A percentile compares a stretch with the other conserved stretches of the same genome.
Evolutionary conservation across 768 basidiomycete genomes (phyloP).

Genomic region (Clitopilus hobsonii): DNA sequence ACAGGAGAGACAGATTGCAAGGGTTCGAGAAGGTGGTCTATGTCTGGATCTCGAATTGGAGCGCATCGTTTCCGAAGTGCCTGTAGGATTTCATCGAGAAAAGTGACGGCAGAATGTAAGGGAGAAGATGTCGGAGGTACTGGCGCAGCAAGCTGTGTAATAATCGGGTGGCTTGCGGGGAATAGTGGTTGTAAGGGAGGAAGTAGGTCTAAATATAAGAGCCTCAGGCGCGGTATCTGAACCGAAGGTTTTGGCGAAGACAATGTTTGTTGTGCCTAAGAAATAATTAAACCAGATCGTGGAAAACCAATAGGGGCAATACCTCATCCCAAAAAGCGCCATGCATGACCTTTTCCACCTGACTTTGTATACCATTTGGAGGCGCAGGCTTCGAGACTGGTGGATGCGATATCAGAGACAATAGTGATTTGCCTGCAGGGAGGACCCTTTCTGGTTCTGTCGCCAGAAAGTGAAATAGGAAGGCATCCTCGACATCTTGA

Average conservation of each 20-base stretch:
- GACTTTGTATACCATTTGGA: conserved; percentile 20
- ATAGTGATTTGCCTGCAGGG: conserved; percentile 68
- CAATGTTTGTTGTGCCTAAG: conserved; percentile 50
- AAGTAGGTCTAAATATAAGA: conserved; percentile 50
- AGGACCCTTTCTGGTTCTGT: conserved; percentile 55
- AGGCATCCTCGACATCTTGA: conserved; percentile 55
- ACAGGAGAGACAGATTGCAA: conserved; percentile 20
- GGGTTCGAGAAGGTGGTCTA: conserved; percentile 37
- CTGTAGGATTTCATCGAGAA: conserved; percentile 49
- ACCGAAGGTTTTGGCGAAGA: conserved; percentile 53
- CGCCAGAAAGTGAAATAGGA: conserved; percentile 65
- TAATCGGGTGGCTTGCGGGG: conserved; percentile 45
- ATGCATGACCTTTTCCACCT: conserved; percentile 53
- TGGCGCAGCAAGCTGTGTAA: conserved; percentile 51
- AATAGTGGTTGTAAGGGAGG: conserved; percentile 52
- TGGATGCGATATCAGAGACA: conserved; percentile 47
- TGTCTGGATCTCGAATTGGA: conserved; percentile 52
- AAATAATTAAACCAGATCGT: conserved; percentile 1
- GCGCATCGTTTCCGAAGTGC: conserved; percentile 61
- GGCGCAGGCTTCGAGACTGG: neutral
- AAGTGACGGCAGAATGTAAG: conserved; percentile 47
- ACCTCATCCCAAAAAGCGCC: conserved; percentile 77
- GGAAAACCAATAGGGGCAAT: conserved; percentile 10
- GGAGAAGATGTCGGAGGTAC: conserved; percentile 67
- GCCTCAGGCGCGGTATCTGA: conserved; percentile 56